These are phyloP conservation scores for Erodium chrysanthum DNA, from an alignment of 441 rosid genomes.

Conservation along the genomic window DNA sequence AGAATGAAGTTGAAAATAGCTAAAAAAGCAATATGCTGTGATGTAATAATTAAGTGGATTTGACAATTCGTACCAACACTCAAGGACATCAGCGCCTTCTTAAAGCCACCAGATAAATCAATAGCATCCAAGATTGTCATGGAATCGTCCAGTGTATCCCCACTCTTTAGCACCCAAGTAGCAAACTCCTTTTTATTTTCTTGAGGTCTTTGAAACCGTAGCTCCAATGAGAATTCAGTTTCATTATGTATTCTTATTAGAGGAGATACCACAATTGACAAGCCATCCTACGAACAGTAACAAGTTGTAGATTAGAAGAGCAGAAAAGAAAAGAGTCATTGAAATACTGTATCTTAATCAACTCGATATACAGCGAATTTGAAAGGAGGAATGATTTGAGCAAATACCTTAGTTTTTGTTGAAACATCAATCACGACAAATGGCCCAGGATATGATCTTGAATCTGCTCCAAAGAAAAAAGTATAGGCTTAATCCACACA, in stretches of 20 bases:
- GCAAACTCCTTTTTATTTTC: slow-evolving; percentile 50
- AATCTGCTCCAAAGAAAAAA: slow-evolving; percentile 40
- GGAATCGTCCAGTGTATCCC: slow-evolving; percentile 81
- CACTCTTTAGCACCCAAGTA: slow-evolving; percentile 52
- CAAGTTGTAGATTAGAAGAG: slow-evolving; percentile 11
- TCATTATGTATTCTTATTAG: slow-evolving; percentile 75
- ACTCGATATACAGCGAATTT: neutral
- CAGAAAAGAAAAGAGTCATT: neutral
- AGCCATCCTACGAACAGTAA: slow-evolving; percentile 56
- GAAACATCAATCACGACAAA: slow-evolving; percentile 65
- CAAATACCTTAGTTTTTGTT: slow-evolving; percentile 58
- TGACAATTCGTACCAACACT: slow-evolving; percentile 58
- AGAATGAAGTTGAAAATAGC: slow-evolving; percentile 3
- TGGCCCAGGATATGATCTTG: slow-evolving; percentile 86
- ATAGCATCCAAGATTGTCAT: slow-evolving; percentile 74
- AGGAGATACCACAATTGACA: slow-evolving; percentile 77
- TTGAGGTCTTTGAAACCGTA: slow-evolving; percentile 68
- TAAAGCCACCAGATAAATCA: slow-evolving; percentile 60
- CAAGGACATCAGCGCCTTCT: slow-evolving; percentile 76
- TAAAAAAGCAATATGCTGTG: neutral
- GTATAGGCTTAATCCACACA: neutral
- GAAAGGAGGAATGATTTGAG: slow-evolving; percentile 15
- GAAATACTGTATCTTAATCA: neutral
- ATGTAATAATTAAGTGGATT: slow-evolving; percentile 13
- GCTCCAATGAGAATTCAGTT: slow-evolving; percentile 68